Conservation (phyloP, 2,329 filamentous ascomycete species). For the Pseudogymnoascus sp. region DNA sequence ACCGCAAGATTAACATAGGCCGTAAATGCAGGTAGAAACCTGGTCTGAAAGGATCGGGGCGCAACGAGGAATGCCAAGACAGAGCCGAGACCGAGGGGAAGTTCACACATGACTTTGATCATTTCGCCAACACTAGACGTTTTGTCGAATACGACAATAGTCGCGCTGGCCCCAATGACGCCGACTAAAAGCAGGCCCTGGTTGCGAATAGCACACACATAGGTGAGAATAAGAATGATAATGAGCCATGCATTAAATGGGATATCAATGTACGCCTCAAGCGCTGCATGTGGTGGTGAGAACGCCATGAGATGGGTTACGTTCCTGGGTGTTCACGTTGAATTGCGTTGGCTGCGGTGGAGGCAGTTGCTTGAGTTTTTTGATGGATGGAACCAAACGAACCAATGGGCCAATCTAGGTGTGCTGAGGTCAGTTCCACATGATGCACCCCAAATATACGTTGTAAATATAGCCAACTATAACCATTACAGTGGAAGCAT, state of each 20-base stretch:
- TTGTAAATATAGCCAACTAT: background rate
- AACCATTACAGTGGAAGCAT: background rate
- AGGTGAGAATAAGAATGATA: slow-evolving; percentile 21
- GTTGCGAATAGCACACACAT: slow-evolving; percentile 20
- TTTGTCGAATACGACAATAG: slow-evolving; percentile 17
- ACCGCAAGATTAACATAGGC: slow-evolving; percentile 22
- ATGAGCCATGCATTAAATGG: slow-evolving; percentile 22
- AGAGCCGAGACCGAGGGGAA: slow-evolving; percentile 18
- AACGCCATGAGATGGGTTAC: slow-evolving; percentile 13
- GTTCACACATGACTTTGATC: slow-evolving; percentile 16
- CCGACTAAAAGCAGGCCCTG: slow-evolving; percentile 17
- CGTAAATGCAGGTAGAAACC: slow-evolving; percentile 20
- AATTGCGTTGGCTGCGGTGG: background rate
- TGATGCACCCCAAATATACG: background rate
- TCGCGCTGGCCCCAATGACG: slow-evolving; percentile 14
- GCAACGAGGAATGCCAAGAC: slow-evolving; percentile 17
- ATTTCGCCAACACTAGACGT: slow-evolving; percentile 17
- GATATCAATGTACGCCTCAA: slow-evolving; percentile 20
- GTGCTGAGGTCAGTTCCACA: background rate
- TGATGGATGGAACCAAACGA: background rate
- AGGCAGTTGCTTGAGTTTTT: background rate
- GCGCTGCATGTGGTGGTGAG: slow-evolving; percentile 11
- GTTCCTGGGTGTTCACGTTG: background rate
- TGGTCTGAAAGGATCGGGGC: slow-evolving; percentile 19
- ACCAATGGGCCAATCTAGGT: background rate